Conservation (phyloP, 495 filamentous ascomycete species). For the Penicillium lividum region DNA sequence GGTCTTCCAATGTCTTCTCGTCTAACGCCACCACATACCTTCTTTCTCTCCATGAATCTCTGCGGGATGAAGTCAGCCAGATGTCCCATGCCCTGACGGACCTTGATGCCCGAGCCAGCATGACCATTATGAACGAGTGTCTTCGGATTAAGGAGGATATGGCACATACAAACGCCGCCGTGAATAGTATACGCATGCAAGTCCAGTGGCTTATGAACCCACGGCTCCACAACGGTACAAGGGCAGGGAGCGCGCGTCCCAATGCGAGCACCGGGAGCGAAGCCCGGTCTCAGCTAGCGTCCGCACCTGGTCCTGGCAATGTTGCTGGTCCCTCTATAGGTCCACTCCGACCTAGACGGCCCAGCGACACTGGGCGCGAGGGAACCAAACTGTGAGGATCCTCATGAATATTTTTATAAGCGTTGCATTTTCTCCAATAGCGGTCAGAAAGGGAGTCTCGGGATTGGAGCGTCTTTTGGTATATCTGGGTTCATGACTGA, state of each 20-base stretch:
- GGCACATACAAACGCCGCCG: conserved; percentile 63
- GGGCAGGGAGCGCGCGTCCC: conserved; percentile 27
- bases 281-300: conserved; percentile 23
- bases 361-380: conserved; percentile 49
- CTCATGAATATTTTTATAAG: conserved; percentile 12
- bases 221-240: conserved; percentile 50
- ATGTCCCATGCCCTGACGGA: conserved; percentile 60
- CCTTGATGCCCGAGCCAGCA: conserved; percentile 63
- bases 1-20: conserved; percentile 28
- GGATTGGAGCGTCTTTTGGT: background rate
- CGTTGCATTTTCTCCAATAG: conserved; percentile 20
- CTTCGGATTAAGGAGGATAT: conserved; percentile 68
- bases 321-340: conserved; percentile 27
- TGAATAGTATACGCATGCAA: conserved; percentile 64
- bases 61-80: conserved; percentile 63
- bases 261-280: conserved; percentile 18
- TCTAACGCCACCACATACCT: conserved; percentile 57
- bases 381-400: conserved; percentile 42
- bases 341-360: conserved; percentile 34
- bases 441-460: conserved; percentile 7
- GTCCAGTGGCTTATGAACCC: conserved; percentile 69
- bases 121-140: conserved; percentile 69
- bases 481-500: background rate
- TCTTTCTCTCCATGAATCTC: conserved; percentile 66
- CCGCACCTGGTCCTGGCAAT: conserved; percentile 32